Conservation (phyloP, 2,329 filamentous ascomycete species). For the Fusarium clavum region DNA sequence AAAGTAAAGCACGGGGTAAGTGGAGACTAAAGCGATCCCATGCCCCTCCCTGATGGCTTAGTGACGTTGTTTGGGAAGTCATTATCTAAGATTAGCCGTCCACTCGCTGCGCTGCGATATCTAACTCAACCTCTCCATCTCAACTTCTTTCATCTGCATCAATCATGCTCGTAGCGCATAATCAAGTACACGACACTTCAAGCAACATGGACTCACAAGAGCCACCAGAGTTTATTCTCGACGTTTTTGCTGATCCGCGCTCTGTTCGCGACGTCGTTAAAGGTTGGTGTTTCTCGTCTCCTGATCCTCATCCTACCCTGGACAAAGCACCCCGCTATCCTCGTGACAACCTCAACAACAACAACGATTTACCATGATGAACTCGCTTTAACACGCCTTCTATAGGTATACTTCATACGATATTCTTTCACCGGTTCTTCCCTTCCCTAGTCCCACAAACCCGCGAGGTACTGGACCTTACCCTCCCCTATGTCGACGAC, state of each 20-base stretch:
- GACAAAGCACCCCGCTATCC: slow-evolving; percentile 33
- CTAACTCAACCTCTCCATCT: slow-evolving; percentile 12
- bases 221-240: slow-evolving; percentile 90
- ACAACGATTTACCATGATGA: background rate
- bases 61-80: slow-evolving; percentile 29
- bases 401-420: slow-evolving; percentile 89
- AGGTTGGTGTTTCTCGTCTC: slow-evolving; percentile 65
- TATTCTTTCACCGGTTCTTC: slow-evolving; percentile 99
- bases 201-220: slow-evolving; percentile 61
- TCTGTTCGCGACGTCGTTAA: slow-evolving; percentile 94
- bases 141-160: slow-evolving; percentile 5
- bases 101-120: slow-evolving; percentile 4
- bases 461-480: slow-evolving; percentile 90
- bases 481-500: slow-evolving; percentile 89
- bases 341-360: slow-evolving; percentile 17
- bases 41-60: slow-evolving; percentile 25
- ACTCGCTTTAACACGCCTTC: background rate
- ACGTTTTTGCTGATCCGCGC: slow-evolving; percentile 90
- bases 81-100: slow-evolving; percentile 8
- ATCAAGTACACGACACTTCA: slow-evolving; percentile 34
- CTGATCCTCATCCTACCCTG: slow-evolving; percentile 41
- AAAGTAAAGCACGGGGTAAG: slow-evolving; percentile 24
- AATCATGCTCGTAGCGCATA: slow-evolving; percentile 43
- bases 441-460: slow-evolving; percentile 84
- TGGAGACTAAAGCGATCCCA: slow-evolving; percentile 17